Evolutionary conservation across 805 yeast genomes (phyloP).

Genomic region (Metschnikowia lunata): DNA sequence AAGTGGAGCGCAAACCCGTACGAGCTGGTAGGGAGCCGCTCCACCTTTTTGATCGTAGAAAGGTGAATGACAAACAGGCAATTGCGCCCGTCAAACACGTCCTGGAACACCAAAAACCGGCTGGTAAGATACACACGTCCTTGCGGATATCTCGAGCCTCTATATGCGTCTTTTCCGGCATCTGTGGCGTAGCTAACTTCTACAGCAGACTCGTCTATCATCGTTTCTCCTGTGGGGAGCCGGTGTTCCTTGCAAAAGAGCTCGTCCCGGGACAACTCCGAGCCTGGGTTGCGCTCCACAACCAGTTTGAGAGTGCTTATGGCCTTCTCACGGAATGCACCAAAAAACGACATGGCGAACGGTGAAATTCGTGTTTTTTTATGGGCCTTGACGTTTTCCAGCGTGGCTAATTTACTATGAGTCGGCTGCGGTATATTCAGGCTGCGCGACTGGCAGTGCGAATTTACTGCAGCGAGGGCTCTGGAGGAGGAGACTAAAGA

Average conservation of each 20-base stretch:
- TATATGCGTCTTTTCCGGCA: slow-evolving; percentile 19
- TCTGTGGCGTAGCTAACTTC: slow-evolving; percentile 42
- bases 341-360: slow-evolving; percentile 46
- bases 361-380: background rate
- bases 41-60: slow-evolving; percentile 77
- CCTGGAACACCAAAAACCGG: slow-evolving; percentile 71
- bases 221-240: slow-evolving; percentile 66
- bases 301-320: slow-evolving; percentile 42
- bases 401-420: too few species aligned
- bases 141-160: slow-evolving; percentile 37
- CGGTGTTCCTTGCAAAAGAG: slow-evolving; percentile 60
- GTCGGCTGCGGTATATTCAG: too few species aligned
- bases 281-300: slow-evolving; percentile 37
- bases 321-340: slow-evolving; percentile 44
- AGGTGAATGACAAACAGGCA: slow-evolving; percentile 71
- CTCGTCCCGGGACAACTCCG: slow-evolving; percentile 62
- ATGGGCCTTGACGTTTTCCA: background rate
- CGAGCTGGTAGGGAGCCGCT: slow-evolving; percentile 71
- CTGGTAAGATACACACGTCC: slow-evolving; percentile 68
- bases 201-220: slow-evolving; percentile 63
- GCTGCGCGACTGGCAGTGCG: too few species aligned
- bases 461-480: too few species aligned
- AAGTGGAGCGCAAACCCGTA: slow-evolving; percentile 77
- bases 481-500: too few species aligned
- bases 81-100: slow-evolving; percentile 61